These are phyloP conservation scores for Acacia pycnantha DNA, from an alignment of 331 rosid species.

Conservation along the genomic window DNA sequence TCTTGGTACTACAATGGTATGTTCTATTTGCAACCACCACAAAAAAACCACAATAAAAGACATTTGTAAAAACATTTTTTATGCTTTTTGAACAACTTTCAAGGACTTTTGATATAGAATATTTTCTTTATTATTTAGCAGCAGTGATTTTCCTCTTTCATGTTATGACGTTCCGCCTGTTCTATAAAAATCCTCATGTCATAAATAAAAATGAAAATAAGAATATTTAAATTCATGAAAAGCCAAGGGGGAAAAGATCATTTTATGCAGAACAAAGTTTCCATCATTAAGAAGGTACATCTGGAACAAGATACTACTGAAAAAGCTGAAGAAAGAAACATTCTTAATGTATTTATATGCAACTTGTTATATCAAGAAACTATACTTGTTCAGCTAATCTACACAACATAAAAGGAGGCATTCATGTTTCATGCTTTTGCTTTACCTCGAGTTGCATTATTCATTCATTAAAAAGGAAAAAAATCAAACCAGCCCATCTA, in stretches of 20 bases:
- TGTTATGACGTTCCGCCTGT: background rate
- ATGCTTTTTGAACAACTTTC: background rate
- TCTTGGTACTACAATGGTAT: background rate
- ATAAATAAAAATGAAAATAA: background rate
- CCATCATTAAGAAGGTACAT: background rate
- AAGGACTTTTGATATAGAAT: background rate
- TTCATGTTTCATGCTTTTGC: background rate
- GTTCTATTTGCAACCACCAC: background rate
- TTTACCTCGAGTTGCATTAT: background rate
- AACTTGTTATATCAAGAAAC: background rate
- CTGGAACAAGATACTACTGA: background rate
- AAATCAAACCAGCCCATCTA: slow-evolving; percentile 3
- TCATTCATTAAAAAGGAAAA: background rate
- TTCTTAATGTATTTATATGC: background rate
- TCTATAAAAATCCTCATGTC: background rate
- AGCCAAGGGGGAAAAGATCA: background rate
- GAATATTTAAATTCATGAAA: background rate
- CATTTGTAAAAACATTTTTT: background rate
- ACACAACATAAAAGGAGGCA: background rate
- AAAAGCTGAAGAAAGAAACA: background rate
- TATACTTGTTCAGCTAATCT: background rate
- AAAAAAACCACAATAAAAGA: background rate
- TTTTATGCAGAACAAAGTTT: background rate
- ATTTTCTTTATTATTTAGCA: slow-evolving; percentile 8
- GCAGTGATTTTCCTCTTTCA: background rate